A percentile compares a stretch with the other conserved stretches of the same genome.
Evolutionary conservation across 1,139 yeast genomes (phyloP).

Genomic region (Kluyveromyces marxianus): DNA sequence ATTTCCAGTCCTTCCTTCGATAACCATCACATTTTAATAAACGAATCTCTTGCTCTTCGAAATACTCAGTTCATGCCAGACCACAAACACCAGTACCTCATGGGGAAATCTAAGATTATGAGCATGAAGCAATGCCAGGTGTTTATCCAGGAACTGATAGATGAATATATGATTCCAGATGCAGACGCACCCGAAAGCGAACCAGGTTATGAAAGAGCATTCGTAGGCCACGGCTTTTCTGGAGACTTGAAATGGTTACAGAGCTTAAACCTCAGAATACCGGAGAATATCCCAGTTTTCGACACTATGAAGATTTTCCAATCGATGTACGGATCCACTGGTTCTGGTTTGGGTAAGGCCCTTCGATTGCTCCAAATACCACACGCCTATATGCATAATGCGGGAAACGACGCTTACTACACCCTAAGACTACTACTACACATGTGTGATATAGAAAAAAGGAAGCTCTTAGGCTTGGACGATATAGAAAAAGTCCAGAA

Average conservation of each 20-base stretch:
- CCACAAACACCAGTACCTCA: slow-evolving; percentile 47
- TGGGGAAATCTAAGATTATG: slow-evolving; percentile 47
- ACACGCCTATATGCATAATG: slow-evolving; percentile 62
- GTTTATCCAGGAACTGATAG: slow-evolving; percentile 32
- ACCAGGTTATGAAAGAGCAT: slow-evolving; percentile 22
- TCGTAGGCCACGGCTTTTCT: slow-evolving; percentile 64
- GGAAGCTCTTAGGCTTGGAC: slow-evolving; percentile 32
- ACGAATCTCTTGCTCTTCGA: slow-evolving; percentile 39
- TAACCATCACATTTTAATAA: slow-evolving; percentile 49
- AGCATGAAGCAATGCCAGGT: slow-evolving; percentile 32
- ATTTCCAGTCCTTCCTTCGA: slow-evolving; percentile 25
- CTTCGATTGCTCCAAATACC: slow-evolving; percentile 50
- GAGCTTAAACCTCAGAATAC: slow-evolving; percentile 10
- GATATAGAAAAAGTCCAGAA: slow-evolving; percentile 18
- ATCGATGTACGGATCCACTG: slow-evolving; percentile 37
- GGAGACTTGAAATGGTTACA: slow-evolving; percentile 55
- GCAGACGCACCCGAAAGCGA: not conserved
- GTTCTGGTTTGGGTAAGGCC: slow-evolving; percentile 45
- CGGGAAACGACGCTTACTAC: slow-evolving; percentile 76
- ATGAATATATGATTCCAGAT: slow-evolving; percentile 5
- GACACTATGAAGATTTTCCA: slow-evolving; percentile 52
- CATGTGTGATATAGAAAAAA: slow-evolving; percentile 46
- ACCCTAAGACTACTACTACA: slow-evolving; percentile 49
- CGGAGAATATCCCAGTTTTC: slow-evolving; percentile 21
- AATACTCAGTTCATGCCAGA: slow-evolving; percentile 62